These are phyloP conservation scores for Tolypocladium pustulatum DNA, from an alignment of 2,329 filamentous ascomycete genomes.

Conservation along the genomic window DNA sequence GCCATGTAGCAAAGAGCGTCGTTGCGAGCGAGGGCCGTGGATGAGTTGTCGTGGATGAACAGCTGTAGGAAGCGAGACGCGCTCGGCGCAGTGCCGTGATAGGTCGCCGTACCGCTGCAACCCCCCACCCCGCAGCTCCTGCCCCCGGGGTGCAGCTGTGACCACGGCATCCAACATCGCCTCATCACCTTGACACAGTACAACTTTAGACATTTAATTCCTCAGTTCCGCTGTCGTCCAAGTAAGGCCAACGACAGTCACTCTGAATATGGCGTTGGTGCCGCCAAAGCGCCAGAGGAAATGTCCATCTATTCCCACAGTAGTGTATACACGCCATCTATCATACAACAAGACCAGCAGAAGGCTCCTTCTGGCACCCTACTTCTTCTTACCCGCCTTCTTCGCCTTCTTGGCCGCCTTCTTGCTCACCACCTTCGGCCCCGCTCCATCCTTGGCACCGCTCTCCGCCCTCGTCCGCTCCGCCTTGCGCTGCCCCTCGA, in stretches of 20 bases:
- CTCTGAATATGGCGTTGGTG: neutral
- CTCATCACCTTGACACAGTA: neutral
- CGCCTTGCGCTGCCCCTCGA: conserved; percentile 30
- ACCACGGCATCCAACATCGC: neutral
- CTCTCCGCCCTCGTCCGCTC: conserved; percentile 20
- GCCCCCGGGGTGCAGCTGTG: neutral
- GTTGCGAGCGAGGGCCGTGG: neutral
- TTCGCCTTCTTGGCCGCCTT: conserved; percentile 27
- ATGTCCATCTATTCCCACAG: neutral
- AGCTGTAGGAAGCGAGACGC: neutral
- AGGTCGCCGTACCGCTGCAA: neutral
- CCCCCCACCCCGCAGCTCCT: neutral
- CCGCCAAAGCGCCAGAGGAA: neutral
- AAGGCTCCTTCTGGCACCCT: neutral
- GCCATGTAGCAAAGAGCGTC: fast-evolving
- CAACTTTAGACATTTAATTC: neutral
- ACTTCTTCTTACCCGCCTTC: conserved; percentile 25
- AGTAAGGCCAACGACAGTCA: neutral
- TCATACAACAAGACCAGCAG: neutral
- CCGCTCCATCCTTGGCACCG: conserved; percentile 20
- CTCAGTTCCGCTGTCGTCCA: neutral
- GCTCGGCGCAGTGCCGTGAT: neutral
- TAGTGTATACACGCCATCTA: neutral
- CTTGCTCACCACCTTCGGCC: conserved; percentile 19
- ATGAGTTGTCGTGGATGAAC: neutral